Evolutionary conservation across 2,329 filamentous ascomycete genomes (phyloP), one percentile per base, ranked within the genome.

Genomic region (Hymenoscyphus infarciens): DNA sequence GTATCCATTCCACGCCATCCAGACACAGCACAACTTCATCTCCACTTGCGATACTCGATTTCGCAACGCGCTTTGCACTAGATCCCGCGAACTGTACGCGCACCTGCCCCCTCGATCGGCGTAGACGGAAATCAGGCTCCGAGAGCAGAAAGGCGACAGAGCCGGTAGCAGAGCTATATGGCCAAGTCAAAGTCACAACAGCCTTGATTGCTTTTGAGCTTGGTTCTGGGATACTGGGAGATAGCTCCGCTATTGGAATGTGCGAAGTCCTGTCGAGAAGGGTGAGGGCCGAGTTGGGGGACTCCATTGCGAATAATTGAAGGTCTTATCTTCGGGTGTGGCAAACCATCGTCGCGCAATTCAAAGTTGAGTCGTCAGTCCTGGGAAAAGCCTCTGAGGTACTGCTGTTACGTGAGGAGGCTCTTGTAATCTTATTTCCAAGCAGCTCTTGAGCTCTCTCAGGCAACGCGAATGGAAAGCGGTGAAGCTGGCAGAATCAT

Each of bases 181-280:
- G 94, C 93, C 94, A 98, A 63, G 91, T 87, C 39, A 98, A 85
- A 8, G 92, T 94, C 25, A 97, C 85, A 16, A 90, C 81, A 45
- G 90, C 92, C 63, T 85, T 82, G 35, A 97, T 76, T 13, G 79
- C 77, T 64, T 77, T 77, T 5, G 76, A 74, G 2, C 71, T 62
- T 27, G 75, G 73, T 13, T 80, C 73, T 15, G 75, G 61, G 5
- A 86, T 70, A 8, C 79, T 76, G 5, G 85, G 83, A 38, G 69
- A 74, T 38, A 88, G 78, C 64, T 83, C 77, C 7, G 85, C 79
- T 68, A 88, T 87, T 19, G 84, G 77, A 10, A 81, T 83, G 27
- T 76, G 73, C 16, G 73, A 70, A 60, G 74, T 73, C 25, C 62
- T 61, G 22, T 68, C 57, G 29, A 71, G 53, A 29, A 55, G 45